Evolutionary conservation across 1,139 yeast species (phyloP), one percentile per base, ranked within the genome.

Genomic region (Suhomyces ambrosiae): DNA sequence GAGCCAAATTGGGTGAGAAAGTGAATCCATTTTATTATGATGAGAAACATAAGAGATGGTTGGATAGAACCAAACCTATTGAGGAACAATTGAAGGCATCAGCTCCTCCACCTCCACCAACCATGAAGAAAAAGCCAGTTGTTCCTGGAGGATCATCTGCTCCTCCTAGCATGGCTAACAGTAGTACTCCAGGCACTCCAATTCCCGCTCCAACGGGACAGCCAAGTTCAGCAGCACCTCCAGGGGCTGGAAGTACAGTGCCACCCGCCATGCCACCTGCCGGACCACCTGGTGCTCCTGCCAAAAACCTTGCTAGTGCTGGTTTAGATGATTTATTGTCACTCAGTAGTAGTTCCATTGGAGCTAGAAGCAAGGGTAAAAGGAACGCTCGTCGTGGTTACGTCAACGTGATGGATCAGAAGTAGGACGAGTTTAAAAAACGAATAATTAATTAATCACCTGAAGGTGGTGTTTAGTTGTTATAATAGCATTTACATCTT

Each of bases 1-100:
- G 79, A 49, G 97, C 97, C 23, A 89, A 92, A 52, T 66, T 92
- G 45, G 98, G 98, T 7, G 89, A 86, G 41, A 78, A 80, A 46
- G 41, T 33, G 5, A 48, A 47, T 32, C 52, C 52, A 31, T 84
- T 92, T 53, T 79, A 79, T 50, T 94, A 80, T 57, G 96, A 90
- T 62, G 94, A 87, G 52, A 80, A 84, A 44, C 75, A 86, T 54
- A 83, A 85, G 56, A 75, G 96, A 54, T 92, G 97, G 96, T 80
- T 92, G 37, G 83, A 87, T 54, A 80, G 79, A 43, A 79, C 80
- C 43, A 77, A 75, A 12, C 80, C 86, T 1, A 76, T 86, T 30
- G 81, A 80, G 45, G 96, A 88, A 33, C 87, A 83, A 48, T 72
- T 80, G 42, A 68, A 65, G 42, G 63, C 75, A 7, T 64, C 76